Percentiles rank a stretch among this genome's conserved stretches.
Conservation (phyloP, 257 asterid species). For the Solanum appendiculatum region DNA sequence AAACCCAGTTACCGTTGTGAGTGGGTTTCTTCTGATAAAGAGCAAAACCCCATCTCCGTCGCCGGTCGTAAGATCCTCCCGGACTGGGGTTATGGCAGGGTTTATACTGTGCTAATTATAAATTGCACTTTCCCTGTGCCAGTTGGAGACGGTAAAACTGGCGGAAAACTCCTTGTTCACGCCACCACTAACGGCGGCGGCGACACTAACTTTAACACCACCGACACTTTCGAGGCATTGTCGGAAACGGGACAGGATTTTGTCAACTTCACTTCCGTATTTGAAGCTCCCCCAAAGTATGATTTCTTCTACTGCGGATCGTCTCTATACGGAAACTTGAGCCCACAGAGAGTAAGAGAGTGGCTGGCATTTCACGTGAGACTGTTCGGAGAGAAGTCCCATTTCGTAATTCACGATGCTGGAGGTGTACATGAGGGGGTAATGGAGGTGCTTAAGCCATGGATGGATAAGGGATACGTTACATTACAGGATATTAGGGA, state of each 20-base stretch:
- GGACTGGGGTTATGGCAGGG: slow-evolving; percentile 81
- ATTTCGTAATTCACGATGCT: slow-evolving; percentile 80
- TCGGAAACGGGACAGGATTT: slow-evolving; percentile 26
- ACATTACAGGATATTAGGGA: slow-evolving; percentile 65
- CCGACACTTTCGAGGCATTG: slow-evolving; percentile 41
- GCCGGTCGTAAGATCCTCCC: slow-evolving; percentile 32
- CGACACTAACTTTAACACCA: slow-evolving; percentile 18
- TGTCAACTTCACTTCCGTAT: slow-evolving; percentile 9
- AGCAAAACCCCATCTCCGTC: not conserved
- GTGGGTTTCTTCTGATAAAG: slow-evolving; percentile 17
- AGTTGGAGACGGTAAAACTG: slow-evolving; percentile 12
- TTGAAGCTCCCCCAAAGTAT: slow-evolving; percentile 23
- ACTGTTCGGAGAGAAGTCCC: slow-evolving; percentile 49
- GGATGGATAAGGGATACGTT: slow-evolving; percentile 69
- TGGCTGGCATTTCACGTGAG: slow-evolving; percentile 73
- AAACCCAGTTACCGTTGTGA: slow-evolving; percentile 32
- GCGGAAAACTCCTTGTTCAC: slow-evolving; percentile 43
- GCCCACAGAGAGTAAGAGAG: slow-evolving; percentile 63
- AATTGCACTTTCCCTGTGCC: slow-evolving; percentile 52
- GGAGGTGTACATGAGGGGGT: slow-evolving; percentile 65
- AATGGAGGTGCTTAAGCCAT: slow-evolving; percentile 58
- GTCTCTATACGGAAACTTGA: slow-evolving; percentile 57
- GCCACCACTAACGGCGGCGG: slow-evolving; percentile 44
- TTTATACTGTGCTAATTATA: slow-evolving; percentile 67
- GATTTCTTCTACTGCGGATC: slow-evolving; percentile 74